Conservation (phyloP, 164 flowering plant genomes). For the Magnolia kwangsiensis region DNA sequence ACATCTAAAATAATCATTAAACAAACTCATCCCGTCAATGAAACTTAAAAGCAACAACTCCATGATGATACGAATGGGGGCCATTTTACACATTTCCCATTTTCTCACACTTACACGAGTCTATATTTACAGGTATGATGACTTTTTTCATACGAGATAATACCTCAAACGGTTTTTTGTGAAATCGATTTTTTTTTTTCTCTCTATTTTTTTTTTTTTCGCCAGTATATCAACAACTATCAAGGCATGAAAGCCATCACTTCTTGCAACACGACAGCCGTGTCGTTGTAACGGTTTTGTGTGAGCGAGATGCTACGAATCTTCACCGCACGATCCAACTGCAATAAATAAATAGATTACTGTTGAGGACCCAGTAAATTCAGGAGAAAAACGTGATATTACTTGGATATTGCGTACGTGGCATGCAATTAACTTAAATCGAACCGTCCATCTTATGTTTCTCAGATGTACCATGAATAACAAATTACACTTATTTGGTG, state of each 20-base stretch:
- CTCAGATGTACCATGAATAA: too few species aligned
- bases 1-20: too few species aligned
- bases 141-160: not conserved
- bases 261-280: slow-evolving; percentile 22
- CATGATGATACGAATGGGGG: not conserved
- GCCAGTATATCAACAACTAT: not conserved
- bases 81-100: not conserved
- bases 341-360: slow-evolving; percentile 1
- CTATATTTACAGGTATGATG: not conserved
- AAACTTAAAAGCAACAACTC: not conserved
- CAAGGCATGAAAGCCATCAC: slow-evolving; percentile 20
- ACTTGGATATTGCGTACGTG: too few species aligned
- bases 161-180: too few species aligned
- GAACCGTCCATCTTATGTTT: too few species aligned
- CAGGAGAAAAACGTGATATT: too few species aligned
- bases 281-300: slow-evolving; percentile 19
- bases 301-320: slow-evolving; percentile 13
- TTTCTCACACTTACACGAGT: not conserved
- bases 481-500: too few species aligned
- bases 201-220: not conserved
- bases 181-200: too few species aligned
- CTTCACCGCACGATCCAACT: slow-evolving; percentile 25
- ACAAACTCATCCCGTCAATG: too few species aligned
- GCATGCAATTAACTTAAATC: too few species aligned
- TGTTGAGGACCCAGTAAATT: too few species aligned